Base-by-base conservation (phyloP, 1,284 basidiomycete genomes). In the Ganoderma lingzhi region DNA sequence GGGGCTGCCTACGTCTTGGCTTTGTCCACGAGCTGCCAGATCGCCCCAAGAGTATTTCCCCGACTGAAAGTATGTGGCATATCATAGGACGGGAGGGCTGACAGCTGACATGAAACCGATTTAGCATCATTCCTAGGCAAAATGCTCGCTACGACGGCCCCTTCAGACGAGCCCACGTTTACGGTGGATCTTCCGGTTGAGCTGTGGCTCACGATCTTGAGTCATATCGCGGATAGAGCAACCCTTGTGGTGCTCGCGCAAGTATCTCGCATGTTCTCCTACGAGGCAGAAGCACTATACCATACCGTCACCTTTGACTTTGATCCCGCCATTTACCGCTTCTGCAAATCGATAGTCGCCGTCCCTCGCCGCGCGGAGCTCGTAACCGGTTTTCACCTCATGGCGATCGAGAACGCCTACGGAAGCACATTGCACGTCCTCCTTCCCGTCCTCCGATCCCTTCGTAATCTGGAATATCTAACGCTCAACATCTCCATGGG, bases 161-260 rank as follows among this genome's bases (percentile, higher is more conserved):
- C 53, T 53, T 53, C 51, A 12, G 53, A 56, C 53, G 30, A 28
- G 37, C 10, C 60, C 6, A 3, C 41, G 41, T 62, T 41, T 28
- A 44, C 23, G 10, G 15, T 32, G 28, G 39, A 63, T n/a, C 41
- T 63, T n/a, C 66, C 66, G 6, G 30, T 68, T 39, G 68, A 66
- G n/a, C 28, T 69, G 6, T 66, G 64, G 68, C 17, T 51, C 48
- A 55, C 59, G 14, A 59, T 69, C 35, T 5, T 65, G 5, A 12
- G 28, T 5, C 62, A 65, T 35, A 19, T 63, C 15, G 5, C 61
- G 3, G 35, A 64, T 12, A 3, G 6, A 5, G n/a, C 63, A 10
- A 60, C 44, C 3, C 45, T 66, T 8, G 61, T 55, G 6, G 37
- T 19, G 23, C 14, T 66, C 12, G 56, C 62, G 28, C 62, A 53